Evolutionary conservation across 129 eudicot genomes (phyloP), one percentile per base, ranked within the genome.

Genomic region (Centrapalus pauciflorus): DNA sequence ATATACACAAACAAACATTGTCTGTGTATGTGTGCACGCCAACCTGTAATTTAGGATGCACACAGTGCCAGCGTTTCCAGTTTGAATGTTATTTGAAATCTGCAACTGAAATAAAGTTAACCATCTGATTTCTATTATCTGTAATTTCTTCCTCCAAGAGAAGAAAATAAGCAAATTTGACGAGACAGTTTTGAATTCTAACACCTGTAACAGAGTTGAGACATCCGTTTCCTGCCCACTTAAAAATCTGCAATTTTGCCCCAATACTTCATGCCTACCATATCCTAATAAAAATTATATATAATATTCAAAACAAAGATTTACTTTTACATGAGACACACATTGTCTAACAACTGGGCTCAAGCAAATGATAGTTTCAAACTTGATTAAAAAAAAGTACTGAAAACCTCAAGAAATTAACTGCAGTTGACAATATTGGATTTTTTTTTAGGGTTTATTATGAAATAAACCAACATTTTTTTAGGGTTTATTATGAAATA

Each of bases 31-130:
- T 34, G 25, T n/a, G 50, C 56, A 33, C 17, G 63, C 77, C 67
- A 41, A 90, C 97, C 97, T 90, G 88, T 90, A 87, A 83, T 87
- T 84, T 79, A 90, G 67, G 72, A 87, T 82, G 80, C 86, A 84
- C 51, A 81, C 89, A 30, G 86, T 90, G 78, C 96, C 82, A 35
- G 90, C 38, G 66, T 83, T 78, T 58, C 76, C 83, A 32, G 32
- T 67, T 71, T 60, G 76, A 64, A 90, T 74, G 72, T 83, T 65
- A 69, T 85, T 86, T 72, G 73, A 80, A 58, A 90, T 85, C 97
- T 90, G 88, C 79, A 79, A 32, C 73, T 51, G 4, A 46, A 54
- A 3, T 10, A 14, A 63, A 51, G 5, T 35, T 35, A 48, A 51
- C 20, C 49, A 33, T 51, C 11, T 20, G 4, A 28, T 23, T 24